These are phyloP conservation scores for Ramularia collo-cygni DNA, from an alignment of 2,329 filamentous ascomycete species.

Conservation along the genomic window DNA sequence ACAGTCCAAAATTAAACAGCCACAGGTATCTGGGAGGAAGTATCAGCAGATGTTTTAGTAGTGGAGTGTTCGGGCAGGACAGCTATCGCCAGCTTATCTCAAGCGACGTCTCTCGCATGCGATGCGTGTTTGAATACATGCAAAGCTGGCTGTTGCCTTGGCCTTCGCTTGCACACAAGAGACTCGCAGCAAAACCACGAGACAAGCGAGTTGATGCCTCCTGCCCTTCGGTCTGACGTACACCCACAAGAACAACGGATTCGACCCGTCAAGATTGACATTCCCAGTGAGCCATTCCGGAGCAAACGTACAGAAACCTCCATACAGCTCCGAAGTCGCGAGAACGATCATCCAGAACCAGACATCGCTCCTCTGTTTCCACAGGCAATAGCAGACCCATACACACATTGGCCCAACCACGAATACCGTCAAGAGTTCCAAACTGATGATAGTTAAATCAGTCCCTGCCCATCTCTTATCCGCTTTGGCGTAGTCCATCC, in stretches of 20 bases:
- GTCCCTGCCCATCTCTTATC: constrained; percentile 54
- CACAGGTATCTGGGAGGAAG: too few species aligned
- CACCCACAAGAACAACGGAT: constrained; percentile 57
- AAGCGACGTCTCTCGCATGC: too few species aligned
- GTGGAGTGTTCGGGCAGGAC: too few species aligned
- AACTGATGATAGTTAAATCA: constrained; percentile 51
- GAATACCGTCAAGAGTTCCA: constrained; percentile 57
- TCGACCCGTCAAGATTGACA: constrained; percentile 50
- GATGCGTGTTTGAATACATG: too few species aligned
- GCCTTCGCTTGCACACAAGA: too few species aligned
- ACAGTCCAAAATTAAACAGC: constrained; percentile 56
- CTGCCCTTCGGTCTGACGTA: too few species aligned
- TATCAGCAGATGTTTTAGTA: too few species aligned
- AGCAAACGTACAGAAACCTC: constrained; percentile 59
- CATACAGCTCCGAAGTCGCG: constrained; percentile 59
- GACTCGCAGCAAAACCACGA: too few species aligned
- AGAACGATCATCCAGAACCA: constrained; percentile 54
- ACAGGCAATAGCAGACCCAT: constrained; percentile 47
- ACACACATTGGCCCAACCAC: constrained; percentile 52
- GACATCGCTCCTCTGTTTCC: constrained; percentile 32
- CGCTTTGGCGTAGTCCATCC: constrained; percentile 61
- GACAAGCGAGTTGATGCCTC: too few species aligned
- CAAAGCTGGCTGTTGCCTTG: too few species aligned
- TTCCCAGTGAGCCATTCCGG: constrained; percentile 58
- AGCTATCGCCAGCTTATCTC: too few species aligned